Conservation (phyloP, 768 basidiomycete genomes). For the Leccinum longicurvipes region DNA sequence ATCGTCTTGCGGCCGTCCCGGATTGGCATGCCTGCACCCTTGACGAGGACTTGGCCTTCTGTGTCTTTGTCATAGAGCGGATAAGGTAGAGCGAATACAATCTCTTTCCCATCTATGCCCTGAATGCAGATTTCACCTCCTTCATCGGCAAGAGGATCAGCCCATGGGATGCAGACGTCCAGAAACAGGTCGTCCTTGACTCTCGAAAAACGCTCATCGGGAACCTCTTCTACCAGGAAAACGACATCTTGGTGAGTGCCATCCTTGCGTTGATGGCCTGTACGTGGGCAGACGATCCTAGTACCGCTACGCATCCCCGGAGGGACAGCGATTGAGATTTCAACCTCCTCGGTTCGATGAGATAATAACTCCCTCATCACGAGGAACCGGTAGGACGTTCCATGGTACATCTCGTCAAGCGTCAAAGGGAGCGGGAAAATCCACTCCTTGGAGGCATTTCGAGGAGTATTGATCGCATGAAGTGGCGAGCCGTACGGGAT, state of each 20-base stretch:
- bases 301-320: conserved; percentile 61
- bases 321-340: conserved; percentile 59
- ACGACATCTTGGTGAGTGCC: conserved; percentile 61
- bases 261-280: conserved; percentile 61
- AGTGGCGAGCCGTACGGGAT: conserved; percentile 37
- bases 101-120: conserved; percentile 57
- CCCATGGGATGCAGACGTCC: conserved; percentile 55
- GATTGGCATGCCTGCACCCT: conserved; percentile 70
- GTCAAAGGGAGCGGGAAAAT: conserved; percentile 59
- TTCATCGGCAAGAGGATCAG: conserved; percentile 43
- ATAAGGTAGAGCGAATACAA: conserved; percentile 50
- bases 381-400: conserved; percentile 54
- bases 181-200: conserved; percentile 54
- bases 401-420: conserved; percentile 59
- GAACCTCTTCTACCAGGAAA: conserved; percentile 59
- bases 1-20: conserved; percentile 48
- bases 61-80: conserved; percentile 46
- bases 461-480: conserved; percentile 36
- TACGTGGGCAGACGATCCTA: conserved; percentile 55
- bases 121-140: conserved; percentile 50
- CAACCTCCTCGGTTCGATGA: conserved; percentile 47
- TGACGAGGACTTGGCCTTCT: conserved; percentile 47
- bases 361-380: conserved; percentile 55
- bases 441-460: conserved; percentile 55
- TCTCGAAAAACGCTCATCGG: conserved; percentile 55